These are phyloP conservation scores for Phellinidium pouzarii DNA, from an alignment of 1,284 basidiomycete species.

Conservation along the genomic window DNA sequence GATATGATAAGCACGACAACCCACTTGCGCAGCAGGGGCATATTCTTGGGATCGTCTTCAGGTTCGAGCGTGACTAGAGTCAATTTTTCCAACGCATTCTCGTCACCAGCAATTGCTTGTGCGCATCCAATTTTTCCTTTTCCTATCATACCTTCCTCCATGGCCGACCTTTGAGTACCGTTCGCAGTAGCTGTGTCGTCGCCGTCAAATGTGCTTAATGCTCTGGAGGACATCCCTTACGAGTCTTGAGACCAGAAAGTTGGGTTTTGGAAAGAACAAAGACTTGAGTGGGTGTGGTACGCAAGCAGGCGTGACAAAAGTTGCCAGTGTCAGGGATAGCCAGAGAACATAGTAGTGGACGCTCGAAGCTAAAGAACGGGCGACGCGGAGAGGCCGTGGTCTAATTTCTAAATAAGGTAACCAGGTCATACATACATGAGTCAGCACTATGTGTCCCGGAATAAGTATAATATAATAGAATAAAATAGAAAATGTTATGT, in stretches of 20 bases:
- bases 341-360: too few species aligned
- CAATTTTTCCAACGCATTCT: not conserved
- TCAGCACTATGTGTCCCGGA: too few species aligned
- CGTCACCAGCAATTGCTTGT: not conserved
- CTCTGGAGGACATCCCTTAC: not conserved
- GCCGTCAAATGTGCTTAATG: not conserved
- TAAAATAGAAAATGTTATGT: too few species aligned
- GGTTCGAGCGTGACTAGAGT: conserved; percentile 33
- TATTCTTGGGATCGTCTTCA: conserved; percentile 46
- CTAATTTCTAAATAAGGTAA: too few species aligned
- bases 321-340: too few species aligned
- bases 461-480: too few species aligned
- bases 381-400: too few species aligned
- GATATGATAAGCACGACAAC: conserved; percentile 48
- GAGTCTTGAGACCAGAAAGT: not conserved
- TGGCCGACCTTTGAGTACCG: not conserved
- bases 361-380: too few species aligned
- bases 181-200: conserved; percentile 5
- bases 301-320: too few species aligned
- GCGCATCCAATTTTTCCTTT: not conserved
- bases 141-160: not conserved
- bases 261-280: too few species aligned
- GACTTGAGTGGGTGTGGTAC: too few species aligned
- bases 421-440: too few species aligned
- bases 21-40: conserved; percentile 49